Evolutionary conservation across 2,329 filamentous ascomycete genomes (phyloP).

Genomic region (Neofusicoccum umdonicola): DNA sequence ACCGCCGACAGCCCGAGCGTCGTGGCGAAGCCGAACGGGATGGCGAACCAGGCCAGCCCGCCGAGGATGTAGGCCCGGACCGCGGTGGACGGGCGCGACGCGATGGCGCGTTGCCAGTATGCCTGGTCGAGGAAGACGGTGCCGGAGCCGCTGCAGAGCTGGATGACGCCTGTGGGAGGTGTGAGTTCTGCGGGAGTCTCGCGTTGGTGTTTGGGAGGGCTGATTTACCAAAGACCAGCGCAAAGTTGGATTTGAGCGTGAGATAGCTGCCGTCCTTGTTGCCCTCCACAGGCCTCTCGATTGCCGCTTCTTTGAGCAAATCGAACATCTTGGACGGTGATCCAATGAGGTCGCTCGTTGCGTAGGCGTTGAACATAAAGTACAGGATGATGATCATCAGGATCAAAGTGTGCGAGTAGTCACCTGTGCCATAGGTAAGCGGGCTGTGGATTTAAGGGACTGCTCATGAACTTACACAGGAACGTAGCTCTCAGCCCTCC

Average conservation of each 20-base stretch:
- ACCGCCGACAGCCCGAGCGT: slow-evolving; percentile 51
- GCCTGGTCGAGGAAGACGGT: slow-evolving; percentile 41
- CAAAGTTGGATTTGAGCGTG: slow-evolving; percentile 41
- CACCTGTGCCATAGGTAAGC: slow-evolving; percentile 16
- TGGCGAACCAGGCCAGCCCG: slow-evolving; percentile 54
- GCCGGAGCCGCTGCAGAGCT: slow-evolving; percentile 37
- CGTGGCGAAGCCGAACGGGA: slow-evolving; percentile 55
- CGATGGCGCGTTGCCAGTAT: slow-evolving; percentile 55
- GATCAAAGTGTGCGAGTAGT: slow-evolving; percentile 41
- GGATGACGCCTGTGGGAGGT: slow-evolving; percentile 34
- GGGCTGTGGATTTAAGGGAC: not conserved
- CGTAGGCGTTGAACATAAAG: slow-evolving; percentile 45
- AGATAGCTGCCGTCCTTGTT: slow-evolving; percentile 43
- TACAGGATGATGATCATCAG: slow-evolving; percentile 46
- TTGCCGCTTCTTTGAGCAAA: slow-evolving; percentile 37
- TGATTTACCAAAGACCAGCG: slow-evolving; percentile 37
- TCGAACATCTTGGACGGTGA: slow-evolving; percentile 41
- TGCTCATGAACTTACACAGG: slow-evolving; percentile 24
- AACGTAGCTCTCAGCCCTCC: slow-evolving; percentile 44
- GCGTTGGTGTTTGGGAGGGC: not conserved
- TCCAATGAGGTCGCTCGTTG: slow-evolving; percentile 39
- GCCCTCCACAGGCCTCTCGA: slow-evolving; percentile 36
- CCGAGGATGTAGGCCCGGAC: slow-evolving; percentile 54
- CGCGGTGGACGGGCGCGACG: slow-evolving; percentile 44
- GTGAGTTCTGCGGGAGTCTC: not conserved